Evolutionary conservation across 371 early-diverging fungal species (phyloP), one percentile per base, ranked within the genome.

Genomic region (Fennellomyces sp.): DNA sequence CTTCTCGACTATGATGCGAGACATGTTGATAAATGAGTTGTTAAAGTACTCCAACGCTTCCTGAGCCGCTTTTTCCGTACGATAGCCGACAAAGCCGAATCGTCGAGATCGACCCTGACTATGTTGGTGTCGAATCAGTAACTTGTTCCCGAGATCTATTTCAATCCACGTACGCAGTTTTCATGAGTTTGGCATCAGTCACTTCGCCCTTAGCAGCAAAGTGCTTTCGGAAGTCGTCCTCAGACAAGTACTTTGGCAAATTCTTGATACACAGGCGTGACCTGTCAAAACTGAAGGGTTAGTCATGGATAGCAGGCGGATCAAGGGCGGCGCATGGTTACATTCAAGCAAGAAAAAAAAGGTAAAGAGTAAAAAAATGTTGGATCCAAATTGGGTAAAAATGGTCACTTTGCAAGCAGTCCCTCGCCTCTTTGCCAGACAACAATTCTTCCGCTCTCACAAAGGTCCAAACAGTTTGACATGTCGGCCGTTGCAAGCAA

Each of bases 41-140:
- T 97, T 88, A 69, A 95, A 98, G 69, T 95, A 91, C 39, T 78
- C 65, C 29, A 91, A 70, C 0, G 97, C 96, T 2, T 80, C 85
- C 56, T 87, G 74, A 4, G 97, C 97, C 25, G 93, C 93, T 60
- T 89, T 81, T 38, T 92, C 94, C 1, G 89, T 89, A 57, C 84
- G 84, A 76, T 84, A 98, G 17, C 98, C 98, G 60, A 97, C 88
- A 72, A 90, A 98, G 12, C 92, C 96, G 64, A 98, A 96, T 61
- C 88, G 81, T 56, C 98, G 88, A 33, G 91, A 95, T 53, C 66
- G 72, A 15, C 97, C 97, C 28, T 83, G 75, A 0, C 90, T 89
- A 61, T 53, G 38, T 39, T 4, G 21, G 10, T 48, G 39, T 56
- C 15, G 5, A 45, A 15, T 53, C 11, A 53, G 28, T n/a, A 31